Conservation (phyloP, 108 stramenopile genomes). For the Cylindrotheca closterium region DNA sequence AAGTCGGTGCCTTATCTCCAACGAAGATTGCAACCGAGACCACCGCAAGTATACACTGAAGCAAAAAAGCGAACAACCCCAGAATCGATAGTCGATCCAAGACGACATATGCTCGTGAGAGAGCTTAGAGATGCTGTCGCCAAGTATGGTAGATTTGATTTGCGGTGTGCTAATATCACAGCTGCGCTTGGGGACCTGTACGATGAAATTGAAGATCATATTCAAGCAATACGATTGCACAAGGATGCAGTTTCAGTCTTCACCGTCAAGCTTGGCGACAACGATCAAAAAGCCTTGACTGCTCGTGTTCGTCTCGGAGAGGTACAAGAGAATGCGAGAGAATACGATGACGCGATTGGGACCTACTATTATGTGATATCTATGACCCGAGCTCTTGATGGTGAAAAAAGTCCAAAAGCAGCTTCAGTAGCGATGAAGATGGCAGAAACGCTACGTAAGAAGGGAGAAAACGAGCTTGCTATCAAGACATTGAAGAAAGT, state of each 20-base stretch:
- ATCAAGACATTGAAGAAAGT: constrained; percentile 61
- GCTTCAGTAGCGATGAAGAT: constrained; percentile 28
- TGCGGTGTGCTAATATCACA: constrained; percentile 43
- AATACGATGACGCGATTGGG: constrained; percentile 45
- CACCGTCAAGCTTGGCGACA: constrained; percentile 58
- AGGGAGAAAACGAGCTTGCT: constrained; percentile 46
- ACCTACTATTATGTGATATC: constrained; percentile 36
- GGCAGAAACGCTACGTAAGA: constrained; percentile 38
- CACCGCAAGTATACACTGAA: constrained; percentile 8
- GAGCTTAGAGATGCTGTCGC: constrained; percentile 42
- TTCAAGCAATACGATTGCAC: constrained; percentile 49
- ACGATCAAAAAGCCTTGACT: constrained; percentile 38
- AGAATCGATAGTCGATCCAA: constrained; percentile 25
- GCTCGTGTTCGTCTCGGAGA: constrained; percentile 40
- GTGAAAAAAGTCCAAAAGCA: constrained; percentile 34
- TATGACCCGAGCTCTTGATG: constrained; percentile 48
- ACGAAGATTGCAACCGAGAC: constrained; percentile 31
- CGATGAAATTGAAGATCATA: constrained; percentile 39
- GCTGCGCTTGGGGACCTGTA: constrained; percentile 52
- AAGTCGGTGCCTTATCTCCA: constrained; percentile 25
- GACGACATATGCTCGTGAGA: constrained; percentile 43
- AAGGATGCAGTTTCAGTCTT: constrained; percentile 56
- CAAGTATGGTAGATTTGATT: constrained; percentile 45
- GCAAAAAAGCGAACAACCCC: neutral
- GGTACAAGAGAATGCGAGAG: constrained; percentile 42